phyloP scores from a whole-genome alignment of 148 eudicot genomes.

The Cornus florida region DNA sequence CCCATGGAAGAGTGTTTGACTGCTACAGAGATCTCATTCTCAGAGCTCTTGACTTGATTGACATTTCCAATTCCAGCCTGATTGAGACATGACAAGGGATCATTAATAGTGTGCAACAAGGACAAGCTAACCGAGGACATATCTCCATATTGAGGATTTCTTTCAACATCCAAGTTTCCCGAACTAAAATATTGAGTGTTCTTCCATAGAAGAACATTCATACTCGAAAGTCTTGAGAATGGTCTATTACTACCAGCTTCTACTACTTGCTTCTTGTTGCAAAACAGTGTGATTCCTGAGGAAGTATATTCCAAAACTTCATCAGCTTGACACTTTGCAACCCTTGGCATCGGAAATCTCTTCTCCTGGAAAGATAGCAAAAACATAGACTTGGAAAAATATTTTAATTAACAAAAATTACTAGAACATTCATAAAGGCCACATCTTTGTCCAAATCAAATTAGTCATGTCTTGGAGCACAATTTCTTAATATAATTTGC shows the following conservation, averaged over 20 bases:
- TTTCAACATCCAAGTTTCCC: slow-evolving; percentile 2
- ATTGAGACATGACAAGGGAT: slow-evolving; percentile 6
- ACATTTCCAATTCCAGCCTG: slow-evolving; percentile 14
- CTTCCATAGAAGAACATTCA: background rate
- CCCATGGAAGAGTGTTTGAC: slow-evolving; percentile 7
- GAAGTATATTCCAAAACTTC: slow-evolving; percentile 6
- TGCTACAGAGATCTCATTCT: background rate
- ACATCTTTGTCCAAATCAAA: background rate
- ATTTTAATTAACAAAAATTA: background rate
- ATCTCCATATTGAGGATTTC: slow-evolving; percentile 5
- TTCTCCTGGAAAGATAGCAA: slow-evolving; percentile 15
- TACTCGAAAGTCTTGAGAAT: slow-evolving; percentile 2
- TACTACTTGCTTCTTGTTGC: slow-evolving; percentile 14
- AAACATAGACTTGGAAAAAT: background rate
- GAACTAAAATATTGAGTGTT: background rate
- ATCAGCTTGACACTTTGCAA: slow-evolving; percentile 4
- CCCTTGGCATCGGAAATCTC: slow-evolving; percentile 11
- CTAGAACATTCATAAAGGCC: background rate
- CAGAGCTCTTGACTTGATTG: slow-evolving; percentile 12
- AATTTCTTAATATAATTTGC: background rate
- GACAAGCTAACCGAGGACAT: background rate
- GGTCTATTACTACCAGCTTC: slow-evolving; percentile 2
- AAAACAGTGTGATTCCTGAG: slow-evolving; percentile 5
- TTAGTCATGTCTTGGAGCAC: background rate
- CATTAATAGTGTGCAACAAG: background rate